Evolutionary conservation across 2,329 filamentous ascomycete species (phyloP).

Genomic region (Verticillium alfalfae): DNA sequence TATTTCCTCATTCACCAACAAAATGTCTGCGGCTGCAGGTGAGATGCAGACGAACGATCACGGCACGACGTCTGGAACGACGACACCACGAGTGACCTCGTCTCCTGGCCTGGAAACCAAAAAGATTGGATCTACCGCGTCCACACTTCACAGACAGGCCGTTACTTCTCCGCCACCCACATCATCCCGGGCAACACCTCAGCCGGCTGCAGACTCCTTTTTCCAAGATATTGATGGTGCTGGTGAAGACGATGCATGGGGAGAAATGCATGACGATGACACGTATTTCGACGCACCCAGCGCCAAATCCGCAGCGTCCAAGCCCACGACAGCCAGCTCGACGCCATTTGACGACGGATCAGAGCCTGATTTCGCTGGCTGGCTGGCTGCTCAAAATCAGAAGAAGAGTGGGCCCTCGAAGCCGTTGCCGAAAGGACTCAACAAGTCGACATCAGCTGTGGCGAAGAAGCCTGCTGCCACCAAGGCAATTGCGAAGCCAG

Average conservation of each 20-base stretch:
- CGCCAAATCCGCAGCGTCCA: constrained; percentile 16
- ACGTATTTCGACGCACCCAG: constrained; percentile 32
- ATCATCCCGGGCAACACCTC: constrained; percentile 42
- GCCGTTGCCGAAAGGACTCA: constrained; percentile 75
- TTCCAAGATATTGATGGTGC: constrained; percentile 52
- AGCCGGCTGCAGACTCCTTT: constrained; percentile 42
- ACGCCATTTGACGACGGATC: constrained; percentile 72
- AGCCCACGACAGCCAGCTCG: constrained; percentile 25
- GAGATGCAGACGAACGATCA: constrained; percentile 63
- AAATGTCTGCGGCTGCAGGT: constrained; percentile 75
- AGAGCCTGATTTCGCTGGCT: constrained; percentile 93
- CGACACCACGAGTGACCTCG: constrained; percentile 33
- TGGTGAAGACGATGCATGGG: constrained; percentile 73
- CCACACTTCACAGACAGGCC: constrained; percentile 55
- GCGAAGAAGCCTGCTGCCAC: constrained; percentile 34
- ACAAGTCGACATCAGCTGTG: constrained; percentile 44
- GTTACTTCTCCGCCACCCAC: constrained; percentile 44
- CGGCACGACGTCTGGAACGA: constrained; percentile 35
- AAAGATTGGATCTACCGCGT: constrained; percentile 46
- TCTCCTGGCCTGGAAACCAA: constrained; percentile 32
- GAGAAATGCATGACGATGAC: constrained; percentile 49
- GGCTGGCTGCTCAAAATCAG: constrained; percentile 80
- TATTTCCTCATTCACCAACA: constrained; percentile 97
- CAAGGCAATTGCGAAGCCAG: constrained; percentile 28
- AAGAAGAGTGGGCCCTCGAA: constrained; percentile 60